A percentile compares a stretch with the other conserved stretches of the same genome.
Conservation (phyloP, 495 filamentous ascomycete species). For the Talaromyces stipitatus region DNA sequence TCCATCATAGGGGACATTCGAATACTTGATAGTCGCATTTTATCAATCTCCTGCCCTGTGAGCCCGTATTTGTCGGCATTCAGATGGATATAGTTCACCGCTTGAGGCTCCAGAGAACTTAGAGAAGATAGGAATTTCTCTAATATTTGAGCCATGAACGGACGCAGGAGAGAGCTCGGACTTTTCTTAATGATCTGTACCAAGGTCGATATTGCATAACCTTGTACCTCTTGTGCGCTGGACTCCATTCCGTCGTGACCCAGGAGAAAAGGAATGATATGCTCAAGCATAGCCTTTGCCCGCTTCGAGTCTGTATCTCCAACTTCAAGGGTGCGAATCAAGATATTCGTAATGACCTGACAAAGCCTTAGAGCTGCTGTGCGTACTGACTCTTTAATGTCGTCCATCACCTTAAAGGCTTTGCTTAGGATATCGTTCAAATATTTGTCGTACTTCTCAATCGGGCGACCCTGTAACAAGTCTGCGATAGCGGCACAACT, state of each 20-base stretch:
- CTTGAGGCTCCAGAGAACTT: constrained; percentile 78
- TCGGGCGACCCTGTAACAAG: constrained; percentile 65
- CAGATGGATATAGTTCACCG: constrained; percentile 85
- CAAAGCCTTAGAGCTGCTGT: constrained; percentile 73
- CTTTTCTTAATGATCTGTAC: constrained; percentile 85
- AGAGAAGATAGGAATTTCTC: constrained; percentile 72
- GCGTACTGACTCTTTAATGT: constrained; percentile 88
- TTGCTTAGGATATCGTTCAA: constrained; percentile 75
- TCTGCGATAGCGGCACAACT: constrained; percentile 87
- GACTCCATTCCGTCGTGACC: constrained; percentile 87
- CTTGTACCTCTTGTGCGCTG: constrained; percentile 73
- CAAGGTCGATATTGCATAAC: constrained; percentile 63
- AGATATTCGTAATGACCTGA: constrained; percentile 68
- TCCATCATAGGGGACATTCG: constrained; percentile 87
- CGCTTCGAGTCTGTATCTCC: constrained; percentile 60
- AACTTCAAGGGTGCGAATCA: constrained; percentile 80
- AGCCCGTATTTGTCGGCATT: constrained; percentile 81
- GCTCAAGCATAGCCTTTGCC: constrained; percentile 68
- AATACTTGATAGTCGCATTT: constrained; percentile 67
- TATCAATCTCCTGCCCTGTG: constrained; percentile 78
- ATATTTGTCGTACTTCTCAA: constrained; percentile 75
- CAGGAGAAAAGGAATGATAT: constrained; percentile 82
- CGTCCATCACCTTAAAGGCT: constrained; percentile 76
- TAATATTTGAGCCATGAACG: constrained; percentile 74
- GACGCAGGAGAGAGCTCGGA: constrained; percentile 57